Conservation (phyloP, 192 early-diverging fungal genomes). For the Dimargaris verticillata region DNA sequence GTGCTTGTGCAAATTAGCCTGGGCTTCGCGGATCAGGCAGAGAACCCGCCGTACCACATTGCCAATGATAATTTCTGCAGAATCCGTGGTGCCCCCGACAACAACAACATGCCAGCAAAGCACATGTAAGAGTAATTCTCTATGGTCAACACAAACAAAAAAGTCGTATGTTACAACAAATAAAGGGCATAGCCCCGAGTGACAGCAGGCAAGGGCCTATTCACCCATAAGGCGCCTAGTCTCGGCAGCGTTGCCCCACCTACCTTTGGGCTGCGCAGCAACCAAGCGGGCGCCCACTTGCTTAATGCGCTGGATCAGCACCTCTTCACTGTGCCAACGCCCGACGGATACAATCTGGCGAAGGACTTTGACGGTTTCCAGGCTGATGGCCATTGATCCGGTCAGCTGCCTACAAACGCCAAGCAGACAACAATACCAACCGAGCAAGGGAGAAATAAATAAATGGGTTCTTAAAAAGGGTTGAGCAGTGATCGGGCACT, state of each 20-base stretch:
- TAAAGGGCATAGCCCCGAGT: neutral
- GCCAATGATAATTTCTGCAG: constrained; percentile 54
- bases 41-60: constrained; percentile 76
- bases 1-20: constrained; percentile 19
- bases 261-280: constrained; percentile 63
- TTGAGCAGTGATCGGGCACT: neutral
- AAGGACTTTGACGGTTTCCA: constrained; percentile 58
- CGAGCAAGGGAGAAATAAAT: neutral
- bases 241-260: neutral
- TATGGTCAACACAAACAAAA: neutral
- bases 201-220: neutral
- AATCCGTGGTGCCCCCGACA: neutral
- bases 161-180: neutral
- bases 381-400: constrained; percentile 45
- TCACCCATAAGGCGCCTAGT: neutral
- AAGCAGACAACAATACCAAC: neutral
- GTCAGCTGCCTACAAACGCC: constrained; percentile 35
- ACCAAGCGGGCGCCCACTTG: constrained; percentile 47
- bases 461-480: neutral
- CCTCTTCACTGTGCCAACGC: constrained; percentile 47
- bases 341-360: constrained; percentile 58
- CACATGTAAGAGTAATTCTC: neutral
- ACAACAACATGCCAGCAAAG: neutral
- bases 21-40: constrained; percentile 60
- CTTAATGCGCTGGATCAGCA: constrained; percentile 43